Conservation (phyloP, 768 basidiomycete genomes). For the Fomitopsis pulvina region DNA sequence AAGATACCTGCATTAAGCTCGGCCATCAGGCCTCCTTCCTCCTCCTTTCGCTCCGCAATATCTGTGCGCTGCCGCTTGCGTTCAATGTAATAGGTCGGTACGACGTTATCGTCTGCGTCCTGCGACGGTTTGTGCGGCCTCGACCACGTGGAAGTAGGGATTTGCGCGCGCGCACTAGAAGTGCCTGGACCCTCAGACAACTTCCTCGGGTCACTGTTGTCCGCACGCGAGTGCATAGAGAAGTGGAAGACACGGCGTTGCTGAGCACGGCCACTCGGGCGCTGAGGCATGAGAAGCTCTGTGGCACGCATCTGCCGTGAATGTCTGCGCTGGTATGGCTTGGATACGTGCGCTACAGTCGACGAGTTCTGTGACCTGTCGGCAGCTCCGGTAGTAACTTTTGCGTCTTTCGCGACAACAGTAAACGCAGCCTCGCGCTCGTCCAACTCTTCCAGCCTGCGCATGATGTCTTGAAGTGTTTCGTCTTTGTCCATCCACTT, state of each 20-base stretch:
- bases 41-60: conserved; percentile 23
- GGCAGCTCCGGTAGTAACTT: not conserved
- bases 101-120: conserved; percentile 22
- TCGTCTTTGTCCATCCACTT: conserved; percentile 26
- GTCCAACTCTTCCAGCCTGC: not conserved
- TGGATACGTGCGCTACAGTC: not conserved
- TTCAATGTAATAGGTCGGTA: conserved; percentile 23
- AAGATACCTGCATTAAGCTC: conserved; percentile 24
- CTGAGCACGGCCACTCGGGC: not conserved
- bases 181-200: conserved; percentile 8
- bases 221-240: not conserved
- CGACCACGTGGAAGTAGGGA: conserved; percentile 18
- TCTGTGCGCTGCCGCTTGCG: conserved; percentile 20
- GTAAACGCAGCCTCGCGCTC: not conserved
- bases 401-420: not conserved
- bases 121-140: conserved; percentile 21
- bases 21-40: conserved; percentile 22
- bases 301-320: not conserved
- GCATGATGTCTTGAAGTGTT: conserved; percentile 15
- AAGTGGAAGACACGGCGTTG: conserved; percentile 14
- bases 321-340: not conserved
- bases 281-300: conserved; percentile 6
- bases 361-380: not conserved
- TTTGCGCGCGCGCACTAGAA: conserved; percentile 12
- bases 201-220: not conserved